Evolutionary conservation across 2,329 filamentous ascomycete species (phyloP).

Genomic region (Tolypocladium sp.): DNA sequence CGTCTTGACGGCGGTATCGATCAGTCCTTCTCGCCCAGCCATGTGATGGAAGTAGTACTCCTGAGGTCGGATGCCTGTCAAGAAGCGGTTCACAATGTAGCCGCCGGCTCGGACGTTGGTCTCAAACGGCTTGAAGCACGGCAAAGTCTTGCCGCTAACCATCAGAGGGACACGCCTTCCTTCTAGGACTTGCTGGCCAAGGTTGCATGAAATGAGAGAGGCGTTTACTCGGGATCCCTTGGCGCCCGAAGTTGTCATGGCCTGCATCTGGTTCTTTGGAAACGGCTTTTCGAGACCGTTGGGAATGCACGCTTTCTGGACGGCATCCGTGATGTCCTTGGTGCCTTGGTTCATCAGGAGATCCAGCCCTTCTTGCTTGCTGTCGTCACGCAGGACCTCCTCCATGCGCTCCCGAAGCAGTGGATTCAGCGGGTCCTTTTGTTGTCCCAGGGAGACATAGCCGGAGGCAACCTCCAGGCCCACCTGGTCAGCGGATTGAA

Average conservation of each 20-base stretch:
- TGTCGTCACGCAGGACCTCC: constrained; percentile 82
- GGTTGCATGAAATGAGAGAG: constrained; percentile 93
- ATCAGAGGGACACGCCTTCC: constrained; percentile 90
- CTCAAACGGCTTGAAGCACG: constrained; percentile 89
- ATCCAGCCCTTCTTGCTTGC: constrained; percentile 86
- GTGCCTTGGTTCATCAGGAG: constrained; percentile 69
- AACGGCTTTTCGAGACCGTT: constrained; percentile 81
- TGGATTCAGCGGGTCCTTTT: constrained; percentile 53
- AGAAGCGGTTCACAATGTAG: constrained; percentile 91
- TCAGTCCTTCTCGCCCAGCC: constrained; percentile 95
- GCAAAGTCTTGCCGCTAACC: constrained; percentile 94
- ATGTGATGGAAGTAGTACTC: constrained; percentile 99
- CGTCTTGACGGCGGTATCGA: constrained; percentile 98
- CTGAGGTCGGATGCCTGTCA: constrained; percentile 93
- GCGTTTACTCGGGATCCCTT: constrained; percentile 92
- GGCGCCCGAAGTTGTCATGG: constrained; percentile 94
- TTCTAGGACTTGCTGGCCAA: constrained; percentile 94
- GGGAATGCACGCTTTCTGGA: constrained; percentile 75
- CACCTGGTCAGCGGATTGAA: constrained; percentile 57
- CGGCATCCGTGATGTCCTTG: constrained; percentile 61
- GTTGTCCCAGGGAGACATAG: constrained; percentile 75
- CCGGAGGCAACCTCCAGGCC: constrained; percentile 75
- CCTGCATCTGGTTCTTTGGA: constrained; percentile 96
- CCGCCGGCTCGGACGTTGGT: constrained; percentile 83
- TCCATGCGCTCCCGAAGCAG: constrained; percentile 73